Evolutionary conservation across 257 asterid genomes (phyloP), one percentile per base, ranked within the genome.

Genomic region (Solanum pennellii): DNA sequence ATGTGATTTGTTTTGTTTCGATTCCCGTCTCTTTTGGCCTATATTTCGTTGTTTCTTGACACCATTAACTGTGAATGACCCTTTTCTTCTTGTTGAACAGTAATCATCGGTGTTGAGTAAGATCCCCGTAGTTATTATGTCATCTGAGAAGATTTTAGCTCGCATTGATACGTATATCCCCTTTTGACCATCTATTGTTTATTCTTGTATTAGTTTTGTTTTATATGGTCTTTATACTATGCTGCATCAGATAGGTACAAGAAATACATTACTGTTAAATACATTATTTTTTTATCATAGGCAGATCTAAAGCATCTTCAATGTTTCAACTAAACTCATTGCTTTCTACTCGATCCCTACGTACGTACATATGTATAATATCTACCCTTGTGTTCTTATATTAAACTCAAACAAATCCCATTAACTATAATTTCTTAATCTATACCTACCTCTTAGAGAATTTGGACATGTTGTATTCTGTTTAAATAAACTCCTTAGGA

Each of bases 61-160:
- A 20, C 86, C 11, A 12, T 4, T 11, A 23, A 5, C 87, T 6
- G 71, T 52, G 39, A 25, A 68, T 85, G 37, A 39, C 3, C 39
- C 20, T 33, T 83, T 14, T 71, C 25, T 41, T 83, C 31, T 79
- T 69, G 23, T 16, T 74, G 60, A 59, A 68, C 95, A 96, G 98
- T 95, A 94, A 5, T 96, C 98, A 0, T 91, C 97, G 5, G 89
- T 86, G 59, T 83, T 96, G 90, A 91, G 90, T 31, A 90, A 94
- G 89, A 94, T 96, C 8, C 99, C 99, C 0, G 98, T 95, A 52
- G 99, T 95, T 90, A 89, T 96, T 18, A 95, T 96, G 99, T 96
- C 99, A 11, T 96, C 98, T 0, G 99, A 96, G 89, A 95, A 96
- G 84, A 66, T 96, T 13, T 45, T 94, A 83, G 76, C 97, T 88